These are phyloP conservation scores for Fusarium sp. DNA, from an alignment of 2,329 filamentous ascomycete genomes.

Conservation along the genomic window DNA sequence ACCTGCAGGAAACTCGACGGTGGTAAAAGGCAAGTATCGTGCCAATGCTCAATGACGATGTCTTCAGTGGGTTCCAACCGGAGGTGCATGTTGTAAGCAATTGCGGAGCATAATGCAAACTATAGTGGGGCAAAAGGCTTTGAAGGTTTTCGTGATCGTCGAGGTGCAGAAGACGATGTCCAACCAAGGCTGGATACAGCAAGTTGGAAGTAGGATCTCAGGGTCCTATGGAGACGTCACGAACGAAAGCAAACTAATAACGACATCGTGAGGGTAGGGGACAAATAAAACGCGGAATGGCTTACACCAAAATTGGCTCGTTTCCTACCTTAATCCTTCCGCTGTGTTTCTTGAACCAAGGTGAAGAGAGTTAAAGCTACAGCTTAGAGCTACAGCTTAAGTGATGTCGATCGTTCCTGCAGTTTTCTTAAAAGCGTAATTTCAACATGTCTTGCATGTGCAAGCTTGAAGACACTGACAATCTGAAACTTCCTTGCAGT, in stretches of 20 bases:
- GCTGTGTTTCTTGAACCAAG: accelerated
- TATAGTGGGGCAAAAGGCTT: accelerated
- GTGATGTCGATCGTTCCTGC: background rate
- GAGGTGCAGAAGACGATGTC: background rate
- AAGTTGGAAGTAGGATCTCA: background rate
- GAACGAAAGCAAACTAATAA: background rate
- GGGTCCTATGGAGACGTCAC: background rate
- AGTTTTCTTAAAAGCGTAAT: background rate
- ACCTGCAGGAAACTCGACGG: background rate
- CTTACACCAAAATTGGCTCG: accelerated
- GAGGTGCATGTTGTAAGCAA: background rate
- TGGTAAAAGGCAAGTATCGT: background rate
- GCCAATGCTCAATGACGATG: background rate
- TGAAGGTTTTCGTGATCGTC: background rate
- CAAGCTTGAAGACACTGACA: accelerated
- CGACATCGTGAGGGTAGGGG: accelerated
- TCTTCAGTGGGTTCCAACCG: background rate
- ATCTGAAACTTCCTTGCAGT: background rate
- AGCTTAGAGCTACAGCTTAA: background rate
- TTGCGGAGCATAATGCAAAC: background rate
- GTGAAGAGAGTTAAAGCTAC: background rate
- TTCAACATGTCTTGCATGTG: background rate
- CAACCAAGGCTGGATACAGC: background rate
- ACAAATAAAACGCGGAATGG: background rate
- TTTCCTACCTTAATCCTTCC: background rate